phyloP scores from a whole-genome alignment of 2,329 filamentous ascomycete species.

The Fusarium sambucinum region DNA sequence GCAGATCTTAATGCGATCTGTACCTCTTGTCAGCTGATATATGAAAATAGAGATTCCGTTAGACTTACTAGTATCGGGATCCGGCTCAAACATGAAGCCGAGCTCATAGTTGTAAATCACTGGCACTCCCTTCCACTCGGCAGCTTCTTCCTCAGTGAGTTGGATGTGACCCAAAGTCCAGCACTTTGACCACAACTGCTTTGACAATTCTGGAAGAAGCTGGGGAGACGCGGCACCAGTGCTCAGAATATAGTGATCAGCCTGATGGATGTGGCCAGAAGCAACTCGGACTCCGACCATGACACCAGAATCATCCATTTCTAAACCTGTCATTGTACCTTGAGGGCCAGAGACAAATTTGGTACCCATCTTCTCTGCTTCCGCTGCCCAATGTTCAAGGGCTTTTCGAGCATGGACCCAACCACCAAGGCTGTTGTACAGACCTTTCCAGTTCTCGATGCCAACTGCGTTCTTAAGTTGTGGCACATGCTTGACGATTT shows the following conservation, averaged over 20 bases:
- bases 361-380: neutral
- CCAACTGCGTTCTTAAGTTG: neutral
- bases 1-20: conserved; percentile 16
- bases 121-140: neutral
- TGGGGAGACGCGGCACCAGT: conserved; percentile 10
- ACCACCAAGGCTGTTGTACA: conserved; percentile 9
- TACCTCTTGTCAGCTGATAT: neutral
- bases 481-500: neutral
- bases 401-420: conserved; percentile 16
- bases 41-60: too few relatives aligned
- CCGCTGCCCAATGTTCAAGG: neutral
- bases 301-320: neutral
- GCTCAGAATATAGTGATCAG: conserved; percentile 16
- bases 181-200: conserved; percentile 4
- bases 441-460: conserved; percentile 15
- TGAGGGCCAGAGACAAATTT: neutral
- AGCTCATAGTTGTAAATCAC: conserved; percentile 17
- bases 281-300: conserved; percentile 1
- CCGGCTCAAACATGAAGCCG: conserved; percentile 21
- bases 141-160: neutral
- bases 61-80: conserved; percentile 8
- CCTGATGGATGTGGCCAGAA: neutral
- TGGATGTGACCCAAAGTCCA: conserved; percentile 8
- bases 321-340: neutral
- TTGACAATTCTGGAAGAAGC: neutral